Conservation (phyloP, 306 rosid genomes). For the Corylus americana region DNA sequence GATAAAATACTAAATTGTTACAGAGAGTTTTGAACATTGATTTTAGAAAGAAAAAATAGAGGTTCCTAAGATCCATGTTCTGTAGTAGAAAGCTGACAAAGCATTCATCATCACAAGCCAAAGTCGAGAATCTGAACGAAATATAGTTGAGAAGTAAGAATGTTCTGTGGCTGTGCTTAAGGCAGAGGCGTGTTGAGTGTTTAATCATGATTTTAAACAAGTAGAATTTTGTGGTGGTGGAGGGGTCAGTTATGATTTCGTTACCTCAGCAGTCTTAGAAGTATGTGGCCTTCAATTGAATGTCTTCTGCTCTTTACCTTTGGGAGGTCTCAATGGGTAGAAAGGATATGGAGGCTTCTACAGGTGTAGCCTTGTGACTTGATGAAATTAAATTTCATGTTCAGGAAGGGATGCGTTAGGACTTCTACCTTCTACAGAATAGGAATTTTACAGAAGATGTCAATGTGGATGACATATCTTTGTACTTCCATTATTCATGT, state of each 20-base stretch:
- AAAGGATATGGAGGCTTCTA: neutral
- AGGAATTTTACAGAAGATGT: neutral
- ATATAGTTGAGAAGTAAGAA: neutral
- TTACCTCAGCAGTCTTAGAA: neutral
- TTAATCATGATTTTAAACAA: neutral
- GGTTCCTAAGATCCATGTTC: neutral
- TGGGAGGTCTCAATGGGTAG: neutral
- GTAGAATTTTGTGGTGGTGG: neutral
- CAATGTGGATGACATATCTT: neutral
- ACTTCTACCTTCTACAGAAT: neutral
- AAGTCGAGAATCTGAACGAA: neutral
- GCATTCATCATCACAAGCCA: neutral
- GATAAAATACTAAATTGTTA: neutral
- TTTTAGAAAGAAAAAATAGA: neutral
- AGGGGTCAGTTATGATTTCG: neutral
- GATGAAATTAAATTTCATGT: neutral
- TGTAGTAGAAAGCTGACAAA: neutral
- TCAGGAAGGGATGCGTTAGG: neutral
- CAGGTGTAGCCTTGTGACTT: neutral
- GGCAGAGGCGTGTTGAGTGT: neutral
- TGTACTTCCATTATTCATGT: neutral
- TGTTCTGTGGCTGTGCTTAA: neutral
- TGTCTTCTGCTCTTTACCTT: neutral
- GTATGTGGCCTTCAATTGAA: neutral
- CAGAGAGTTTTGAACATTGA: neutral